phyloP scores from a whole-genome alignment of 345 rosid species.

The Populus davidiana region DNA sequence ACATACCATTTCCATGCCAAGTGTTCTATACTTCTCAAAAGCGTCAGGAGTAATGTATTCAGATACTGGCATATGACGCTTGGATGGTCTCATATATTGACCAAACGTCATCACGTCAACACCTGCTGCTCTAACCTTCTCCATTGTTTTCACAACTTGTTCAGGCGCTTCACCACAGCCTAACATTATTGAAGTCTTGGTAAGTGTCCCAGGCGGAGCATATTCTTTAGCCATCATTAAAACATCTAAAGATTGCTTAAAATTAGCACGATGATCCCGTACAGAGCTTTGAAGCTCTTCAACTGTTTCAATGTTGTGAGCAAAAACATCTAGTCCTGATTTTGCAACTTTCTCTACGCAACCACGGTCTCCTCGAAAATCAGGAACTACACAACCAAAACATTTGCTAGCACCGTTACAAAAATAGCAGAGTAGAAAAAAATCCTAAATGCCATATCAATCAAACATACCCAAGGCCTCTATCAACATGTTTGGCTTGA shows the following conservation, averaged over 20 bases:
- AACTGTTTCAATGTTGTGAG: conserved; percentile 97
- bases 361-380: conserved; percentile 74
- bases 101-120: conserved; percentile 99
- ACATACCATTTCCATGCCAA: conserved; percentile 96
- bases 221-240: conserved; percentile 74
- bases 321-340: conserved; percentile 87
- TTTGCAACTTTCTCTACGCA: conserved; percentile 85
- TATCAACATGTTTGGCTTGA: conserved; percentile 83
- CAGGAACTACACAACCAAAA: conserved; percentile 65
- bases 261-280: conserved; percentile 92
- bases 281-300: conserved; percentile 89
- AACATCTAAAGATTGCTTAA: conserved; percentile 90
- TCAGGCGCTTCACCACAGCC: conserved; percentile 99
- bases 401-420: not conserved
- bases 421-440: not conserved
- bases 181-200: conserved; percentile 93
- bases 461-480: conserved; percentile 77
- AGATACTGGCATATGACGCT: conserved; percentile 93
- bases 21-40: conserved; percentile 69
- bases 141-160: conserved; percentile 86
- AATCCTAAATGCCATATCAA: not conserved
- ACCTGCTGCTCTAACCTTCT: conserved; percentile 93
- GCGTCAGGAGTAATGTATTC: conserved; percentile 96
- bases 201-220: conserved; percentile 77
- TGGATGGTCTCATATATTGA: conserved; percentile 98